Evolutionary conservation across 2,329 filamentous ascomycete species (phyloP).

Genomic region (Penicillium rolfsii): DNA sequence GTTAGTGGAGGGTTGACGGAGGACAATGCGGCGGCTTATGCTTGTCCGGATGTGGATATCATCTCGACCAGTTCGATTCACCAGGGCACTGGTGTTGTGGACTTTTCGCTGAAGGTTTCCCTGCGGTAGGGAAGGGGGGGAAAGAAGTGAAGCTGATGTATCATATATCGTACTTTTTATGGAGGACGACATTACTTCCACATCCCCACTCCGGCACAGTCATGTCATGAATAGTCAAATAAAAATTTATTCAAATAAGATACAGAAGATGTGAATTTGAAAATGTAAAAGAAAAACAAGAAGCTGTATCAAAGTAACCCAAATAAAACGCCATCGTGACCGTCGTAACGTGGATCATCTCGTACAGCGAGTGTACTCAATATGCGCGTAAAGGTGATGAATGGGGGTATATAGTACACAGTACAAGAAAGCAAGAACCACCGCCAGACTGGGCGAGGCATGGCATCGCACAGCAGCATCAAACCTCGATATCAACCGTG

Average conservation of each 20-base stretch:
- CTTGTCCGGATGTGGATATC: constrained; percentile 80
- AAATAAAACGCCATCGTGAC: constrained; percentile 23
- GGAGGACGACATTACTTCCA: not conserved
- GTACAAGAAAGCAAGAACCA: constrained; percentile 14
- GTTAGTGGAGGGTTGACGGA: constrained; percentile 87
- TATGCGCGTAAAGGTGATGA: constrained; percentile 5
- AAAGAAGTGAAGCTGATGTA: constrained; percentile 10
- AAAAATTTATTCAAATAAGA: constrained; percentile 22
- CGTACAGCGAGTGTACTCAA: constrained; percentile 17
- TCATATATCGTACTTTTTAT: constrained; percentile 9
- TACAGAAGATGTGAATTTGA: constrained; percentile 18
- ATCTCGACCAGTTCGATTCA: constrained; percentile 96
- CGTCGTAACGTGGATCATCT: constrained; percentile 25
- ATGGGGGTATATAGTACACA: constrained; percentile 20
- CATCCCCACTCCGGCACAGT: not conserved
- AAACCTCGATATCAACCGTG: constrained; percentile 45
- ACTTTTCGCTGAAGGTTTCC: constrained; percentile 90
- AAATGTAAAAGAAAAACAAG: constrained; percentile 7
- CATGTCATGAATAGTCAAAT: constrained; percentile 5
- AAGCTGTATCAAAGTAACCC: constrained; percentile 4
- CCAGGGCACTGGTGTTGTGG: constrained; percentile 89
- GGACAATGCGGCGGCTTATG: constrained; percentile 80
- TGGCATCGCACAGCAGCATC: constrained; percentile 29
- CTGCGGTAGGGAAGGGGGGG: constrained; percentile 30
- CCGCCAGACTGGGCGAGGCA: not conserved